Evolutionary conservation across 169 alveolate genomes (phyloP).

Genomic region (Plasmodium coatneyi): DNA sequence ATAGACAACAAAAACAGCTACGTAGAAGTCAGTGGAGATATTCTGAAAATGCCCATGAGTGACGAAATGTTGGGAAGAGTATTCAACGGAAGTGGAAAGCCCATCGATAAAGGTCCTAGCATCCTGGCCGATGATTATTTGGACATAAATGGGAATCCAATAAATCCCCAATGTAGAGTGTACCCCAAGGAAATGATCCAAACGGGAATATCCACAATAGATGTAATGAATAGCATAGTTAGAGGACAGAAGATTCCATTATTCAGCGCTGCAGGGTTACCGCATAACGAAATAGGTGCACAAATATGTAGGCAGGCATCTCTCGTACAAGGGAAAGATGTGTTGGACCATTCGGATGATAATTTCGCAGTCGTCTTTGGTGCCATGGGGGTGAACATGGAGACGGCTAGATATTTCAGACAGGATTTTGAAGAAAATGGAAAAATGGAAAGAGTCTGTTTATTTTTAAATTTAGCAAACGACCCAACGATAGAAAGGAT

Average conservation of each 20-base stretch:
- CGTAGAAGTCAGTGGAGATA: conserved; percentile 99
- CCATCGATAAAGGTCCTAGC: conserved; percentile 99
- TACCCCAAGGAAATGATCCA: conserved; percentile 99
- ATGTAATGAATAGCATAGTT: conserved; percentile 99
- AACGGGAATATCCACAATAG: conserved; percentile 99
- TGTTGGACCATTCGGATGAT: conserved; percentile 97
- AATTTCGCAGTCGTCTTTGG: conserved; percentile 99
- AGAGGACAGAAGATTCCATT: conserved; percentile 99
- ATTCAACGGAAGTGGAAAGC: conserved; percentile 99
- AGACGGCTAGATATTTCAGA: conserved; percentile 99
- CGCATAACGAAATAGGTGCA: conserved; percentile 99
- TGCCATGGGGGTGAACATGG: conserved; percentile 99
- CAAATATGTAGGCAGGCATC: conserved; percentile 99
- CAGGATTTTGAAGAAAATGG: conserved; percentile 99
- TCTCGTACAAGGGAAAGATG: conserved; percentile 98
- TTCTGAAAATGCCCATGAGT: conserved; percentile 97
- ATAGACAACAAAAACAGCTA: conserved; percentile 96
- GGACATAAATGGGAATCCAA: conserved; percentile 97
- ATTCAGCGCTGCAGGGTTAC: conserved; percentile 99
- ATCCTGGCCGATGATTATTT: conserved; percentile 98
- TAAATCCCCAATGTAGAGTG: conserved; percentile 98
- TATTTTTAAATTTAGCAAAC: conserved; percentile 99
- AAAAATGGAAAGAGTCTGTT: conserved; percentile 98
- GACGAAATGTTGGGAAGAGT: conserved; percentile 99
- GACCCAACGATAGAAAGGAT: conserved; percentile 99